phyloP scores from a whole-genome alignment of 1,284 basidiomycete genomes.

The Abortiporus biennis region DNA sequence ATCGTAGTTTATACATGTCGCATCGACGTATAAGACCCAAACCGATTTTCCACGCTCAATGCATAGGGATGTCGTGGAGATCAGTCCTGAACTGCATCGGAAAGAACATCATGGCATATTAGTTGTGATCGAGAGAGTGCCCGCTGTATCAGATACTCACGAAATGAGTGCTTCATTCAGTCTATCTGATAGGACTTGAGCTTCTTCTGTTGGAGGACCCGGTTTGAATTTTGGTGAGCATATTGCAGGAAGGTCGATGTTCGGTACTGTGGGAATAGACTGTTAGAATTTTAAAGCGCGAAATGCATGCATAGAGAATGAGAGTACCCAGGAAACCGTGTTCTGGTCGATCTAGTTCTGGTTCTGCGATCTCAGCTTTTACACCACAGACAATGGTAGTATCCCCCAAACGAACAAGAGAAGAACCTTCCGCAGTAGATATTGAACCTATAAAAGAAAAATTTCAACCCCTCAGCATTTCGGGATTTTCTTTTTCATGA shows the following conservation, averaged over 20 bases:
- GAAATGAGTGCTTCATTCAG: conserved; percentile 72
- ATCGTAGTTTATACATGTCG: conserved; percentile 94
- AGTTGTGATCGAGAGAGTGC: background rate
- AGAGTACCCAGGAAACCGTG: conserved; percentile 78
- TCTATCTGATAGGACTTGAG: conserved; percentile 81
- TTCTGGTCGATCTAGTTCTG: conserved; percentile 68
- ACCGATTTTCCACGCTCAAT: conserved; percentile 78
- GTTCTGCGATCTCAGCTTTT: conserved; percentile 91
- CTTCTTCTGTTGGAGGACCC: conserved; percentile 89
- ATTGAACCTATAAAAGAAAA: conserved; percentile 59
- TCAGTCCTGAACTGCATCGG: conserved; percentile 52
- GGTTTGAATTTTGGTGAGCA: conserved; percentile 92
- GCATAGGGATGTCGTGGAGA: conserved; percentile 68
- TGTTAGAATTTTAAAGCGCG: background rate
- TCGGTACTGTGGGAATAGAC: conserved; percentile 48
- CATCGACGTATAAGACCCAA: conserved; percentile 92
- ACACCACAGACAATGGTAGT: conserved; percentile 92
- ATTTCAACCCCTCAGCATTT: background rate
- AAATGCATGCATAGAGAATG: background rate
- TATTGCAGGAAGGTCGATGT: conserved; percentile 88
- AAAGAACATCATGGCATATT: too few species aligned
- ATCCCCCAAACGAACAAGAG: conserved; percentile 83
- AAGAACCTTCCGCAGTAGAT: conserved; percentile 85
- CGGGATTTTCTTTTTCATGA: background rate
- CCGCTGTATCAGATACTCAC: conserved; percentile 35